Base-by-base conservation (phyloP, 2,329 filamentous ascomycete genomes). In the Alternaria metachromatica region DNA sequence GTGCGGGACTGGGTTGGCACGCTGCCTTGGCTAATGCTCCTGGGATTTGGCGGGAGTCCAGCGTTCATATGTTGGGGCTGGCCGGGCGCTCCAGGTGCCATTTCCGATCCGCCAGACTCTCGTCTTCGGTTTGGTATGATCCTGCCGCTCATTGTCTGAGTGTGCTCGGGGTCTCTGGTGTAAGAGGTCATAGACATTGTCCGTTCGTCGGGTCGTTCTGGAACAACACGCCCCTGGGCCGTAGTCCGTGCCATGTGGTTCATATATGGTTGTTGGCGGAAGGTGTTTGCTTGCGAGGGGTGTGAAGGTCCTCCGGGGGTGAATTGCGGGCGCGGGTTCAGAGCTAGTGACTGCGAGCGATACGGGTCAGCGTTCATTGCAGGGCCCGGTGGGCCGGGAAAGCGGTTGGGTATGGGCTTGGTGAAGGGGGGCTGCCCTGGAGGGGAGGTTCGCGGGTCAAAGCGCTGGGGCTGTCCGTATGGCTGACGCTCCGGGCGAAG, bases 151-250 rank as follows among this genome's bases (percentile, higher is more conserved):
- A 95, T 96, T 6, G 94, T 97, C 80, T 97, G 95, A 12, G 84
- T 82, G 79, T 96, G 91, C 48, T 94, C 91, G 64, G 88, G 87
- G 71, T 96, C 93, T 58, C 91, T 86, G 4, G 90, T 86, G 71
- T 93, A 92, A 10, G 92, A 93, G 6, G 91, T 96, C 90, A 99
- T 91, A 49, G 95, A 97, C 96, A 98, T 98, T 67, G 96, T 90
- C 62, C 96, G 89, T 80, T 98, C 95, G 73, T 96, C 93, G 65
- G 94, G 92, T 58, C 95, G 89, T 77, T 97, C 94, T 2, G 96
- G 96, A 9, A 99, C 94, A 37, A 96, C 86, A 64, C 96, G 88
- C 30, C 96, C 96, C 78, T 97, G 94, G 9, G 94, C 93, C 3
- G 96, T 99, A 53, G 93, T 97, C 65, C 91, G 87, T 2, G 93